Evolutionary conservation across 495 filamentous ascomycete species (phyloP), one percentile per base, ranked within the genome.

Genomic region (Neurospora sp.): DNA sequence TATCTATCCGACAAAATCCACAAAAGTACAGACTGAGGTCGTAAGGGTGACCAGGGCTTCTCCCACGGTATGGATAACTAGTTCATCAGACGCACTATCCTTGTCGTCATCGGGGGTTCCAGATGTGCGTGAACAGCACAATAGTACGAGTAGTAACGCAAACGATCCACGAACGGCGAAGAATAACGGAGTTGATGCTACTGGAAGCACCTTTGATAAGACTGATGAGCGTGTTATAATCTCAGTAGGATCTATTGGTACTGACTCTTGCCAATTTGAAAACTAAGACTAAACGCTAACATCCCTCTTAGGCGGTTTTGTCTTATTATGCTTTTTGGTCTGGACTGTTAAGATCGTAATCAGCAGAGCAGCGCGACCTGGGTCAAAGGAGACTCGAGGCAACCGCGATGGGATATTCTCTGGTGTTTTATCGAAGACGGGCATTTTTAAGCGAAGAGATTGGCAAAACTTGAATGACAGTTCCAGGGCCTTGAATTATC

Each of bases 211-310:
- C 0, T 73, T 84, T 53, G 77, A 81, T 75, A 75, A 77, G 12
- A 80, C 78, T 68, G 79, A 80, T 8, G 82, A 87, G 73, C 81
- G 81, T 40, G 74, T 83, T 17, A 72, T 87, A 70, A 81, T 87
- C 72, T 84, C 84, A 39, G 81, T 81, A 14, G 85, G 85, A 20
- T 79, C 85, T 20, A 86, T 87, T 72, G 84, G 86, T 87, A 78
- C 6, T 39, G 3, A 16, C 39, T 4, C 17, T 20, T 16, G n/a
- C 31, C 8, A 2, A 8, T 14, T 53, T 4, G 8, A 16, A 44
- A 70, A 17, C 12, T 14, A 44, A 22, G 45, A 53, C n/a, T 12
- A 53, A 53, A 6, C 20, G 39, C 69, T 76, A 53, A 73, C 44
- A 74, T 22, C 38, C n/a, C 3, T 4, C 3, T 0, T 31, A 84